Base-by-base conservation (phyloP, 345 rosid genomes). In the Trapa incisa region DNA sequence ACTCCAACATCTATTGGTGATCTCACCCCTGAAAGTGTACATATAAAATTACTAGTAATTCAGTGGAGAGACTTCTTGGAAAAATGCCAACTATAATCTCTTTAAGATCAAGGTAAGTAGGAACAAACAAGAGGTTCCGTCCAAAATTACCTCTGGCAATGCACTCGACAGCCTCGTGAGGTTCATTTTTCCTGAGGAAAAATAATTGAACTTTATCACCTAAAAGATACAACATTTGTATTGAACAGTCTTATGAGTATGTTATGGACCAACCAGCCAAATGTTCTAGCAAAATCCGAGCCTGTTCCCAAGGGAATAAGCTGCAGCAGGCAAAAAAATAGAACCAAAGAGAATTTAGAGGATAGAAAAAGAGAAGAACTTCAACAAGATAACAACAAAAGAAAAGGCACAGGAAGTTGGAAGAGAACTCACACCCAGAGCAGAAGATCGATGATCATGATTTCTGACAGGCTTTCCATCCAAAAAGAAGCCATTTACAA, bases 291-390 rank as follows among this genome's bases (percentile, higher is more conserved):
- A 56, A 94, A 94, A 77, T 94, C 97, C 53, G 99, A 91, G 35
- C 96, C 99, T 52, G 99, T 94, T 48, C 99, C 99, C 71, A 94
- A 75, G 39, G 97, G 97, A 69, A 94, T 89, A 65, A 89, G 85
- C 99, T 91, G 88, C 70, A 72, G 29, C 73, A 54, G 74, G 76
- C 47, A 61, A 33, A 67, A 56, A 69, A 64, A 66, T 70, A 77
- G 41, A 52, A 64, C 38, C 37, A 10, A 32, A 32, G 37, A 63
- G 41, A 43, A 61, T 39, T 17, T 2, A 58, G 32, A 38, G 35
- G 47, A 4, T 0, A 15, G 67, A 45, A 58, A 35, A 48, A 32
- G 32, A 47, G 15, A 47, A 45, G 29, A 22, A 16, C 45, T 4
- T 50, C 10, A 37, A 36, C 37, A 9, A 65, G 39, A 3, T 5